phyloP scores from a whole-genome alignment of 352 stramenopile genomes.

The Halophytophthora polymorphica region DNA sequence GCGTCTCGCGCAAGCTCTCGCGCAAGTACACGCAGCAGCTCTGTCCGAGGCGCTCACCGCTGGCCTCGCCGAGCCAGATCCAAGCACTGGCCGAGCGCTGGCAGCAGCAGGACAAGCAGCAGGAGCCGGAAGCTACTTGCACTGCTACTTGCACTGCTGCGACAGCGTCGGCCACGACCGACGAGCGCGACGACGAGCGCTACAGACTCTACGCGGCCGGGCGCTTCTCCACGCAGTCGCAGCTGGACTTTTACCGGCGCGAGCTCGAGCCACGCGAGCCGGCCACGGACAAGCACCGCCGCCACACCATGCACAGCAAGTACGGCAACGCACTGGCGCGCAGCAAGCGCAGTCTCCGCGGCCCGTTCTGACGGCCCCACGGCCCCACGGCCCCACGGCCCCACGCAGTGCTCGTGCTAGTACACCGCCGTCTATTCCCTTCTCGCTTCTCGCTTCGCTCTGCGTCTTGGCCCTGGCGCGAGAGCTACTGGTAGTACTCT shows the following conservation, averaged over 20 bases:
- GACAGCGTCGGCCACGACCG: background rate
- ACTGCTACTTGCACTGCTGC: too few species aligned
- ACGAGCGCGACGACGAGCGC: slow-evolving; percentile 32
- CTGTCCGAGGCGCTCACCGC: slow-evolving; percentile 8
- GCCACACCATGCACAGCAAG: slow-evolving; percentile 54
- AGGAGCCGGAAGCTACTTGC: slow-evolving; percentile 30
- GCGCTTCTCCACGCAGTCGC: slow-evolving; percentile 51
- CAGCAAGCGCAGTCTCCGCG: slow-evolving; percentile 54
- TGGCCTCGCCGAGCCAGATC: slow-evolving; percentile 30
- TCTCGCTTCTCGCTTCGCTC: background rate
- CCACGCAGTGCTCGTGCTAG: background rate
- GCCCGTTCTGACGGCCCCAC: slow-evolving; percentile 32
- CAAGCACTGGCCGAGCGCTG: slow-evolving; percentile 44
- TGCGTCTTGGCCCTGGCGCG: background rate
- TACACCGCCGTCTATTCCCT: background rate
- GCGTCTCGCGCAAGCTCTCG: slow-evolving; percentile 63
- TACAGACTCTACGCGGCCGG: slow-evolving; percentile 56
- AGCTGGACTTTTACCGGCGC: slow-evolving; percentile 62
- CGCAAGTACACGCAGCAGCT: slow-evolving; percentile 70
- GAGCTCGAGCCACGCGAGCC: slow-evolving; percentile 44
- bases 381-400: background rate
- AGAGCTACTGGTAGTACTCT: slow-evolving; percentile 59
- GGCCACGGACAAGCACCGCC: slow-evolving; percentile 43
- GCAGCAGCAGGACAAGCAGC: slow-evolving; percentile 29
- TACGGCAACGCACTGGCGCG: slow-evolving; percentile 63